phyloP scores from a whole-genome alignment of 2,329 filamentous ascomycete genomes.

The Pyrenophora seminiperda region DNA sequence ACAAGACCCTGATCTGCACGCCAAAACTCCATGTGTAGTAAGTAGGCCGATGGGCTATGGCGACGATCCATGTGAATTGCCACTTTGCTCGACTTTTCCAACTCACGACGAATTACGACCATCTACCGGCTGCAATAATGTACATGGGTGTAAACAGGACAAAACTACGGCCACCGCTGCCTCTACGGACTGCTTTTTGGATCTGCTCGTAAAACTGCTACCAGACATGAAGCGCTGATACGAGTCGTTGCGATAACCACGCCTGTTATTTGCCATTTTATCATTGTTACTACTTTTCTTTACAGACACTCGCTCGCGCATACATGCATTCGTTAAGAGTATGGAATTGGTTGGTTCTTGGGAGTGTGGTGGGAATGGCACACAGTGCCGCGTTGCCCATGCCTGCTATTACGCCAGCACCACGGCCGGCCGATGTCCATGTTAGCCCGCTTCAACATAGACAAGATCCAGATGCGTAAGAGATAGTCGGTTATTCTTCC shows the following conservation, averaged over 20 bases:
- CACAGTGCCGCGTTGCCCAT: slow-evolving; percentile 18
- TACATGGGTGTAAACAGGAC: slow-evolving; percentile 25
- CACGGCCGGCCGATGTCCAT: slow-evolving; percentile 16
- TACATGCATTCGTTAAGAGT: slow-evolving; percentile 36
- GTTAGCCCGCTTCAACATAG: slow-evolving; percentile 22
- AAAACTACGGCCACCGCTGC: slow-evolving; percentile 20
- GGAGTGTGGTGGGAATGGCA: slow-evolving; percentile 17
- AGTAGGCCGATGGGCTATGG: slow-evolving; percentile 26
- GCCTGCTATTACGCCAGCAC: slow-evolving; percentile 39
- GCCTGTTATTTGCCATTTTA: slow-evolving; percentile 6
- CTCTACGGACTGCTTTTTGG: slow-evolving; percentile 5
- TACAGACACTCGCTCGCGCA: slow-evolving; percentile 22
- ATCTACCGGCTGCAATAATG: slow-evolving; percentile 7
- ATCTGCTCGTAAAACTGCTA: neutral
- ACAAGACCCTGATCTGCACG: slow-evolving; percentile 35
- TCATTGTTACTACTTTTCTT: slow-evolving; percentile 12
- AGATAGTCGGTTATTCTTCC: neutral
- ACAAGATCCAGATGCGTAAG: slow-evolving; percentile 42
- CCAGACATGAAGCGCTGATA: slow-evolving; percentile 25
- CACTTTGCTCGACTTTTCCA: slow-evolving; percentile 21
- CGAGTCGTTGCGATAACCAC: slow-evolving; percentile 4
- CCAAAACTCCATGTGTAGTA: slow-evolving; percentile 17
- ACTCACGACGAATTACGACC: slow-evolving; percentile 18
- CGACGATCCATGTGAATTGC: slow-evolving; percentile 31
- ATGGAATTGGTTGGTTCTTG: slow-evolving; percentile 20